Evolutionary conservation across 108 stramenopile genomes (phyloP).

Genomic region (Cyclotella kingstonii): DNA sequence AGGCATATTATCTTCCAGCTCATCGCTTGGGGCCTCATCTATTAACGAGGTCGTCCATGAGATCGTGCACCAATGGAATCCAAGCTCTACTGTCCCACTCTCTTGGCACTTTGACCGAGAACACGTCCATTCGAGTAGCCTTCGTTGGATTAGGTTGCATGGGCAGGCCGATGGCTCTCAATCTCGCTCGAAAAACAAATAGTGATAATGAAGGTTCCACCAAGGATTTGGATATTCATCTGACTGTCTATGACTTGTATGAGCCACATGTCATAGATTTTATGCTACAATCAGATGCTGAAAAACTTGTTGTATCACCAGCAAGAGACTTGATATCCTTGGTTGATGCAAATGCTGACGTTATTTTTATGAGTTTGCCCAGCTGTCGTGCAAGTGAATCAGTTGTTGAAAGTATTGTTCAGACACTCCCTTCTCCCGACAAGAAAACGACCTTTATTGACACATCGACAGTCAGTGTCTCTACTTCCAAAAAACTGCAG

Average conservation of each 20-base stretch:
- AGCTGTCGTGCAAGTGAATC: constrained; percentile 34
- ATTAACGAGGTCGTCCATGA: too few relatives aligned
- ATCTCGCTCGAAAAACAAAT: constrained; percentile 42
- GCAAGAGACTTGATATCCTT: constrained; percentile 20
- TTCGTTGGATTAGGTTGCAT: constrained; percentile 94
- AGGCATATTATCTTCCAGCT: too few relatives aligned
- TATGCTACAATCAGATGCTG: constrained; percentile 14
- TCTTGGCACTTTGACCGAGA: neutral
- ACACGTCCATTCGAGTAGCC: constrained; percentile 38
- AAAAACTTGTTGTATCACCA: constrained; percentile 10
- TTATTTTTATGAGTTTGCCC: constrained; percentile 33
- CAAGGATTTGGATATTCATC: constrained; percentile 3
- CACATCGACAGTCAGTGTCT: constrained; percentile 33
- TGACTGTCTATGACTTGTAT: constrained; percentile 32
- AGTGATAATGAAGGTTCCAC: neutral
- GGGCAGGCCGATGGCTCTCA: constrained; percentile 86
- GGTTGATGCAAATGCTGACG: constrained; percentile 30
- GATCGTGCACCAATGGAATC: too few relatives aligned
- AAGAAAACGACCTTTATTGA: constrained; percentile 30
- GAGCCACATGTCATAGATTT: constrained; percentile 20
- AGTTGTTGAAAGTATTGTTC: constrained; percentile 20
- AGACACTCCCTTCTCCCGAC: constrained; percentile 12
- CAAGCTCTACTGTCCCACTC: too few relatives aligned
- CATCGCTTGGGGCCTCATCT: too few relatives aligned
- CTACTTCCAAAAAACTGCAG: constrained; percentile 28